Percentiles rank a stretch among this genome's conserved stretches.
phyloP scores from a whole-genome alignment of 345 rosid genomes.

The Salix arbutifolia region DNA sequence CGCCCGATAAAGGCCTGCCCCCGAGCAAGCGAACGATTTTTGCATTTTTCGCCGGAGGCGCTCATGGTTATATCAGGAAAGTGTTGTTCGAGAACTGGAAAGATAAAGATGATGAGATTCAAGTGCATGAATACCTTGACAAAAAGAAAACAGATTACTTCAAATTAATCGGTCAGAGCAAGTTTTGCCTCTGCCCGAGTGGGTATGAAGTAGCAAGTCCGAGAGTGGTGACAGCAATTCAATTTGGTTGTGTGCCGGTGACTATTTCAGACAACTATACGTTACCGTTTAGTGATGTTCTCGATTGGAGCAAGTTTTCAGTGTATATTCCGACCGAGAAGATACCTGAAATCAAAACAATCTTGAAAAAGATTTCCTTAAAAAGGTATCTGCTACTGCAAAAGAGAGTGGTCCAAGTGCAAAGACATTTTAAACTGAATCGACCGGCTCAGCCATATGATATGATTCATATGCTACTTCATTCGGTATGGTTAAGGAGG shows the following conservation, averaged over 20 bases:
- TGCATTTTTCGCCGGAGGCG: conserved; percentile 66
- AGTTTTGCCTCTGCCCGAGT: conserved; percentile 60
- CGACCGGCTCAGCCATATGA: conserved; percentile 62
- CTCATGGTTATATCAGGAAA: conserved; percentile 53
- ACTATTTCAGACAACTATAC: conserved; percentile 42
- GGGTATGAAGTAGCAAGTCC: conserved; percentile 76
- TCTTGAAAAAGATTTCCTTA: conserved; percentile 31
- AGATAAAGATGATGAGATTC: conserved; percentile 49
- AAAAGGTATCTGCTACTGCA: conserved; percentile 34
- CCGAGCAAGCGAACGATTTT: conserved; percentile 41
- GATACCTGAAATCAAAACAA: conserved; percentile 45
- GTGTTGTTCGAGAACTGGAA: conserved; percentile 57
- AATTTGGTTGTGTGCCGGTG: conserved; percentile 54
- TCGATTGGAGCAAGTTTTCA: conserved; percentile 51
- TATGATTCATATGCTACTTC: conserved; percentile 58
- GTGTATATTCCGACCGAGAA: conserved; percentile 33
- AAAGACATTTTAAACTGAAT: conserved; percentile 47
- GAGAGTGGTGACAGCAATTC: conserved; percentile 46
- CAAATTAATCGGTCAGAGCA: conserved; percentile 39
- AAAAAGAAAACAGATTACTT: conserved; percentile 31
- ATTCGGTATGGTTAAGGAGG: conserved; percentile 65
- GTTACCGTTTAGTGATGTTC: conserved; percentile 58
- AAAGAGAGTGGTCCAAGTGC: conserved; percentile 37
- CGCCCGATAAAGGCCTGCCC: conserved; percentile 1
- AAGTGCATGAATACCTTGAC: conserved; percentile 45